These are phyloP conservation scores for Murraya paniculata DNA, from an alignment of 345 rosid genomes.

Conservation along the genomic window DNA sequence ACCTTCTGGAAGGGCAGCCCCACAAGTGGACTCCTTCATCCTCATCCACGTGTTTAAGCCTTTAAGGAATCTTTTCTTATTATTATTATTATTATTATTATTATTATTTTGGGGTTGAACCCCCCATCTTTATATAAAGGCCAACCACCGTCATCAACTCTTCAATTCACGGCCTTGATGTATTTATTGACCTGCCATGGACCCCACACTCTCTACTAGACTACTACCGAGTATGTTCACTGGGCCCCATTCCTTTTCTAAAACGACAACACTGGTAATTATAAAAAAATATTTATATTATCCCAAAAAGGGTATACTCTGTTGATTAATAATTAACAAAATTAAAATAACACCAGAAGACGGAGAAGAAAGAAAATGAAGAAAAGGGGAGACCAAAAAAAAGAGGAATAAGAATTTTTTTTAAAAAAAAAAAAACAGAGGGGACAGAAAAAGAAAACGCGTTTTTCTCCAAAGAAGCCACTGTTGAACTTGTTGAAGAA, in stretches of 20 bases:
- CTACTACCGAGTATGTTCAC: conserved; percentile 2
- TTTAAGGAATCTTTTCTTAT: conserved; percentile 15
- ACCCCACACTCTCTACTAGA: conserved; percentile 13
- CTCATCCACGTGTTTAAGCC: conserved; percentile 24
- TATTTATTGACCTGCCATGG: conserved; percentile 28
- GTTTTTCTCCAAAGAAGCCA: conserved; percentile 42
- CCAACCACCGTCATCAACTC: conserved; percentile 11
- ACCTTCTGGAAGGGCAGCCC: conserved; percentile 27
- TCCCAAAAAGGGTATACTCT: background rate
- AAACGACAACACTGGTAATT: conserved; percentile 10
- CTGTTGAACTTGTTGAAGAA: conserved; percentile 36
- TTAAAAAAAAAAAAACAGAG: background rate
- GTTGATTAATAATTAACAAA: background rate
- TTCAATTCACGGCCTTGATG: conserved; percentile 26
- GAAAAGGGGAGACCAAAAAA: background rate
- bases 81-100: background rate
- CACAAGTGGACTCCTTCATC: conserved; percentile 17
- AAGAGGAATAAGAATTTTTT: too few species aligned
- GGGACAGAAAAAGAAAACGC: conserved; percentile 42
- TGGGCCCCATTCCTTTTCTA: conserved; percentile 21
- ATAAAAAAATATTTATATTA: background rate
- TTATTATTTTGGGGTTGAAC: background rate
- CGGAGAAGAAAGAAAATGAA: background rate
- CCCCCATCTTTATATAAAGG: background rate
- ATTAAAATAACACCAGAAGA: background rate